Percentiles rank a stretch among this genome's conserved stretches.
Conservation (phyloP, 371 early-diverging fungal genomes). For the Lichtheimia hyalospora region DNA sequence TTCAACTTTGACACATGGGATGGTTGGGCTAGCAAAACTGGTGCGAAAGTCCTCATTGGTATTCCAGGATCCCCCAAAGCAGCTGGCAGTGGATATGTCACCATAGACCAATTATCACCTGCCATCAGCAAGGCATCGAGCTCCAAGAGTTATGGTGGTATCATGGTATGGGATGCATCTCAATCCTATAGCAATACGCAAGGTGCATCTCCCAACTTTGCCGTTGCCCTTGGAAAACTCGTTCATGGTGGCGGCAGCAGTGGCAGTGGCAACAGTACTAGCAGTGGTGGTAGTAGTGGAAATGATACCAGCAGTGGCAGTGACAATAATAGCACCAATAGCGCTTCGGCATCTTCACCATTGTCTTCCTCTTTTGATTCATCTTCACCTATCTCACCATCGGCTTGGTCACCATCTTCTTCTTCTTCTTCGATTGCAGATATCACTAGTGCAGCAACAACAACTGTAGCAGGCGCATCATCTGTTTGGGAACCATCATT, state of each 20-base stretch:
- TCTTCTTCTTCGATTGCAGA: no score
- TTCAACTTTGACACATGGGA: constrained; percentile 70
- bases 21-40: constrained; percentile 52
- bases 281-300: no score
- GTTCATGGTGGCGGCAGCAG: constrained; percentile 12
- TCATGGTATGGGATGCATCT: constrained; percentile 68
- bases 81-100: constrained; percentile 64
- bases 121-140: constrained; percentile 34
- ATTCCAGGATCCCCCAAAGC: constrained; percentile 62
- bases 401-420: no score
- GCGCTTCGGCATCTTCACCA: no score
- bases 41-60: constrained; percentile 61
- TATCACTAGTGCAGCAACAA: no score
- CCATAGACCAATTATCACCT: constrained; percentile 29
- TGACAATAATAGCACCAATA: no score
- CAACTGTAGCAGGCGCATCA: no score
- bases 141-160: constrained; percentile 64
- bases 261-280: no score
- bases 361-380: no score
- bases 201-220: constrained; percentile 28
- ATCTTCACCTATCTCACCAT: no score
- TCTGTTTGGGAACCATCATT: no score
- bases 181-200: constrained; percentile 37
- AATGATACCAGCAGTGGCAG: no score
- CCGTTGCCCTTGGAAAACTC: constrained; percentile 25